Evolutionary conservation across 768 basidiomycete genomes (phyloP).

Genomic region (Gymnopilus dilepis): DNA sequence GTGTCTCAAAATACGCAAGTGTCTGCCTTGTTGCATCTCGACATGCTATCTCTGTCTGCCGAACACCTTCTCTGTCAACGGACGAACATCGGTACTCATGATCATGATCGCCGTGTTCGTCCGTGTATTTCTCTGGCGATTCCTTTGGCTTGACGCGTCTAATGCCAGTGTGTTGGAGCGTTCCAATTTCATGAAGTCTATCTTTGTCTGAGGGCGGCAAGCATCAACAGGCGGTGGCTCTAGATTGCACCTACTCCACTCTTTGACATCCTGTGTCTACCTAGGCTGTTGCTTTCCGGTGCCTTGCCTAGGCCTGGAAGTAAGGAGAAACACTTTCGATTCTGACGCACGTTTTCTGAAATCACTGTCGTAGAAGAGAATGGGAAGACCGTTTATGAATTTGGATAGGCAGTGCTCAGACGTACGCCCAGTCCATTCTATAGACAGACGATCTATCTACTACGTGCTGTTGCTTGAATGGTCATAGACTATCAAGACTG

Average conservation of each 20-base stretch:
- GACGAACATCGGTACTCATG: slow-evolving; percentile 3
- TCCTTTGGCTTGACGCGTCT: not conserved
- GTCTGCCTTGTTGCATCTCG: not conserved
- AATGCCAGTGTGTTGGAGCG: not conserved
- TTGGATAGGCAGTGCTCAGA: no score
- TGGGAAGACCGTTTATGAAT: no score
- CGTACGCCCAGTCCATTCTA: no score
- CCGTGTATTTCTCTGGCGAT: not conserved
- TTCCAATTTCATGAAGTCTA: not conserved
- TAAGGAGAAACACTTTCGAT: not conserved
- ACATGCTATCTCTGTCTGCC: not conserved
- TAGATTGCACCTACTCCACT: not conserved
- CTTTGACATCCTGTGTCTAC: not conserved
- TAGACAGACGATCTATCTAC: no score
- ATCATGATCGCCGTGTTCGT: not conserved
- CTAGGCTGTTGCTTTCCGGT: not conserved
- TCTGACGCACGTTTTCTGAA: not conserved
- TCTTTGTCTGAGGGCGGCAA: not conserved
- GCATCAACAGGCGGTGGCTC: not conserved
- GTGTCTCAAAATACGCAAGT: not conserved
- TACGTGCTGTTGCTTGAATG: no score
- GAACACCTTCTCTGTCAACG: not conserved
- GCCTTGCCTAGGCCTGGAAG: not conserved
- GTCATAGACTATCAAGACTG: no score
- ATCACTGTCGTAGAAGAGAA: no score